Base-by-base conservation (phyloP, 495 filamentous ascomycete species). In the Rhizodiscina lignyota region DNA sequence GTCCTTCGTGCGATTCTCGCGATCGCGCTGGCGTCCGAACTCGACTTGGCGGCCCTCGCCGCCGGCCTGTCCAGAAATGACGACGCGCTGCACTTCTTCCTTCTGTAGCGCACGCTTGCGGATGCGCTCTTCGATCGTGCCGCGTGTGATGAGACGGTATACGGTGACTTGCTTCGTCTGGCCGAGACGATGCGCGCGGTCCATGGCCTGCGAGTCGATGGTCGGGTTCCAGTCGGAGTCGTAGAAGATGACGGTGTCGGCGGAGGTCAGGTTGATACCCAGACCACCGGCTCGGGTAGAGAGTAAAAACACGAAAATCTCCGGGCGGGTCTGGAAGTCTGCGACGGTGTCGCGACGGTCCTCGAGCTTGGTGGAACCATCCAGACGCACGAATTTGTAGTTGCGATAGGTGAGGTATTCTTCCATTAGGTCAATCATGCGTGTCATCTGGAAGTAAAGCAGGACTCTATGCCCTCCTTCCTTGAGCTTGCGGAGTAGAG, bases 401-500 rank as follows among this genome's bases (percentile, higher is more conserved):
- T 94, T 94, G 45, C 89, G 78, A 61, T 94, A 96, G 2, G 89
- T 96, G 27, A 99, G 67, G 50, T 96, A 99, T 56, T 99, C 89
- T 49, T 99, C 89, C 79, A 94, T 94, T 23, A 99, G 62, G 50
- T 99, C 89, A 51, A 99, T 96, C 89, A 99, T 99, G 46, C 81
- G 77, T n/a, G 89, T 99, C 89, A 99, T 99, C 61, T 99, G 89
- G 77, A 99, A 99, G 64, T 99, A 99, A n/a, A 99, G 64, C 5
- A 99, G 71, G 13, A 99, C 89, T 48, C 89, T 85, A 48, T 99
- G 89, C 30, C 80, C 80, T 30, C 75, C 80, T 35, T 86, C 75
- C 64, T 96, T 99, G 37, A 99, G 72, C 47, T 84, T 65, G 30
- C 75, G 73, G 20, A 99, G 65, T 17, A 99, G 69, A 36, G 82